phyloP scores from a whole-genome alignment of 2,329 filamentous ascomycete species.

The Penicillium sp. region DNA sequence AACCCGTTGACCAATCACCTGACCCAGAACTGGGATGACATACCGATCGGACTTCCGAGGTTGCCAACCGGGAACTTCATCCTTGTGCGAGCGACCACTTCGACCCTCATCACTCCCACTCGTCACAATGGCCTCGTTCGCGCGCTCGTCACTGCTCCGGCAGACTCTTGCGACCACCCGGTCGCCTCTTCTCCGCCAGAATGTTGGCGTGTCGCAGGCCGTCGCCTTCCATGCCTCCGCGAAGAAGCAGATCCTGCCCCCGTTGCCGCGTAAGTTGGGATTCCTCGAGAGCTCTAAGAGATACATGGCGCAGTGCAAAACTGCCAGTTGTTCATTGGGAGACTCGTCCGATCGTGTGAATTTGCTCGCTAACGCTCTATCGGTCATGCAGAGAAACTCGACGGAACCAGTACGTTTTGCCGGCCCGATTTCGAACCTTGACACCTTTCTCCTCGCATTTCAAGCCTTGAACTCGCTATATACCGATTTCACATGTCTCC shows the following conservation, averaged over 20 bases:
- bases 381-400: constrained; percentile 64
- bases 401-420: constrained; percentile 69
- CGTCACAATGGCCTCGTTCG: constrained; percentile 46
- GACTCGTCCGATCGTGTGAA: background rate
- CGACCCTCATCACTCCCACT: constrained; percentile 21
- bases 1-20: constrained; percentile 40
- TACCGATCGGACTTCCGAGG: constrained; percentile 46
- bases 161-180: constrained; percentile 41
- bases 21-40: constrained; percentile 42
- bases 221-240: constrained; percentile 87
- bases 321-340: background rate
- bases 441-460: constrained; percentile 5
- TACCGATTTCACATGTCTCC: background rate
- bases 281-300: background rate
- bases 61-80: constrained; percentile 35
- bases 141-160: constrained; percentile 43
- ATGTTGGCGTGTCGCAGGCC: constrained; percentile 55
- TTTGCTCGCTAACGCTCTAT: constrained; percentile 49
- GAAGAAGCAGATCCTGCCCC: constrained; percentile 76
- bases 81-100: constrained; percentile 22
- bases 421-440: constrained; percentile 10
- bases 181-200: constrained; percentile 40
- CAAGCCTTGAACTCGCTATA: constrained; percentile 4
- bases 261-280: constrained; percentile 74
- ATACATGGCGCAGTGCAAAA: background rate